Base-by-base conservation (phyloP, 352 stramenopile genomes). In the Globisporangium ultimum region DNA sequence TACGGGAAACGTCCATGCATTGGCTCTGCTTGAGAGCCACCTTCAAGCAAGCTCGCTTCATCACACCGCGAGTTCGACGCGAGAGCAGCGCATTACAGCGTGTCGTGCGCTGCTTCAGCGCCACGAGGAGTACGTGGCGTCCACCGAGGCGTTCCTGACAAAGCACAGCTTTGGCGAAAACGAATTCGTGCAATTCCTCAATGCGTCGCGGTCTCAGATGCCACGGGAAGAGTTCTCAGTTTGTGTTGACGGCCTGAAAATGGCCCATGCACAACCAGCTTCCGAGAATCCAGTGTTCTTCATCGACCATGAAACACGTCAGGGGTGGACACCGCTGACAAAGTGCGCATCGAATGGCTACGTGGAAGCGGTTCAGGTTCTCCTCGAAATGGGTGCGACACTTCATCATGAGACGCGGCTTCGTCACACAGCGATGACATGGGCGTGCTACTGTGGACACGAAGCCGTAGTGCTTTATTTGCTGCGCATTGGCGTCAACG, bases 381-480 rank as follows among this genome's bases (percentile, higher is more conserved):
- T 91, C n/a, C 21, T 91, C 1, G 48, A 62, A 2, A 50, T 87
- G 22, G 81, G 78, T 8, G 78, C 71, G 0, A 53, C 75, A 15
- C 38, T 84, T 36, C 57, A 79, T 7, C 60, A 83, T 18, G 81
- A 93, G 61, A 79, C 71, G 1, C 70, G 74, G 6, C 71, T 89
- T 18, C 62, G 71, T 17, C 84, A 93, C 53, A 89, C 81, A 20
- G 70, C 84, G 6, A 71, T 91, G 64, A 91, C 81, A 9, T 91
- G 84, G 84, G 84, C 84, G 17, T 77, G 72, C 17, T 90, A 83
- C 56, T 91, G 80, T 47, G 84, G 84, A 3, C 81, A 93, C 48
- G 83, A 91, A 48, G 59, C 66, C 2, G 71, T 88, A 4, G 68
- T 77, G 21, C 66, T 91, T 13, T 53, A 71, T 4, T 61, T 93